A percentile compares a stretch with the other conserved stretches of the same genome.
These are phyloP conservation scores for Phlebiopsis gigantea DNA, from an alignment of 768 basidiomycete genomes.

Conservation along the genomic window DNA sequence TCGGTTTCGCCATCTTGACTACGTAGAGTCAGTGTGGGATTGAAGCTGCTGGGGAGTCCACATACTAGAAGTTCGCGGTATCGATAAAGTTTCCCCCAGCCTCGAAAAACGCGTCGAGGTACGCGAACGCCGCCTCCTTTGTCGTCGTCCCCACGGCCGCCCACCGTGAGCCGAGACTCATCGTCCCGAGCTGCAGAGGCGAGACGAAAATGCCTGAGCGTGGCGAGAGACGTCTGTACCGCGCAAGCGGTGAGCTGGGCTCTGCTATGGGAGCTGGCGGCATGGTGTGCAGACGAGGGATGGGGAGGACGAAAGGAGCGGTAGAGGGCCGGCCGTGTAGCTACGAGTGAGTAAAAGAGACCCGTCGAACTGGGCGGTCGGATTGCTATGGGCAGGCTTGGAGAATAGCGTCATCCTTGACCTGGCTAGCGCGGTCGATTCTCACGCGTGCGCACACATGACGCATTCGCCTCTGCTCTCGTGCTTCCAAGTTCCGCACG, in stretches of 20 bases:
- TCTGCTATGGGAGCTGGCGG: constrained; percentile 7
- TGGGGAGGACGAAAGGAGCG: too few species aligned
- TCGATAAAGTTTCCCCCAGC: constrained; percentile 25
- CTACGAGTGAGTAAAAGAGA: too few species aligned
- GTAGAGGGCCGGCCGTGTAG: too few species aligned
- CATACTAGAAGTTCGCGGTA: constrained; percentile 27
- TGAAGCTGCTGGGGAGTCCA: background rate
- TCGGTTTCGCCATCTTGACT: constrained; percentile 26
- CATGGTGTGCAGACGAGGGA: too few species aligned
- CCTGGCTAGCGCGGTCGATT: too few species aligned
- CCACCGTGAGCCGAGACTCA: constrained; percentile 37
- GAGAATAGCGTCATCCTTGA: too few species aligned
- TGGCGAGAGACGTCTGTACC: constrained; percentile 28
- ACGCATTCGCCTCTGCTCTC: too few species aligned
- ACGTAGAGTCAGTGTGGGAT: constrained; percentile 19
- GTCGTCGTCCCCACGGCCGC: constrained; percentile 21
- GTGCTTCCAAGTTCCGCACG: too few species aligned
- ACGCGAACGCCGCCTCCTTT: constrained; percentile 32
- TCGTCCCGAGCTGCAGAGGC: constrained; percentile 32
- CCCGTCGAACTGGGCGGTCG: too few species aligned
- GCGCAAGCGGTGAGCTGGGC: constrained; percentile 17
- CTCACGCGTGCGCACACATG: too few species aligned
- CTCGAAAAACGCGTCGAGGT: constrained; percentile 33
- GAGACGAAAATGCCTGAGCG: constrained; percentile 32
- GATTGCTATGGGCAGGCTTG: too few species aligned